Evolutionary conservation across 345 rosid genomes (phyloP).

Genomic region (Gynandropsis gynandra): DNA sequence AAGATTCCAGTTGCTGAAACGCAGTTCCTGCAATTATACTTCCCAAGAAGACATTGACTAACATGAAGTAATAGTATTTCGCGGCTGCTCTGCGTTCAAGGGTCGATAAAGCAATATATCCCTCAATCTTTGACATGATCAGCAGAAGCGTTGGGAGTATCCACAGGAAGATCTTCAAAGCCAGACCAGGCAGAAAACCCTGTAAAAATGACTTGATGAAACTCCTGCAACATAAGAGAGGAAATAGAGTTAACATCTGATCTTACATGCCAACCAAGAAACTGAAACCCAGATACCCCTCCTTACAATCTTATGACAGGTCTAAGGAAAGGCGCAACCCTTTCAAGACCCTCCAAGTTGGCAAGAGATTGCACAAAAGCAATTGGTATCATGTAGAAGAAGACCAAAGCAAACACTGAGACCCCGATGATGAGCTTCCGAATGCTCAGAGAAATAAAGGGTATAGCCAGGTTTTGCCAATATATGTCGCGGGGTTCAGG

Average conservation of each 20-base stretch:
- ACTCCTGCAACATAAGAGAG: conserved; percentile 43
- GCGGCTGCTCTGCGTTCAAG: conserved; percentile 83
- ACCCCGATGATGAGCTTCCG: conserved; percentile 65
- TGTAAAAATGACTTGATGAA: conserved; percentile 94
- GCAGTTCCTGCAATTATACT: conserved; percentile 93
- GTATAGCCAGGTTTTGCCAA: conserved; percentile 90
- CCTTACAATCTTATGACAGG: conserved; percentile 92
- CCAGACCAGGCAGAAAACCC: conserved; percentile 95
- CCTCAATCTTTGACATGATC: conserved; percentile 95
- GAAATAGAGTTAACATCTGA: conserved; percentile 11
- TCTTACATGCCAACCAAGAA: neutral
- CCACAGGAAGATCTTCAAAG: conserved; percentile 73
- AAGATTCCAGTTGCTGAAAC: conserved; percentile 76
- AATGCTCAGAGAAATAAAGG: conserved; percentile 75
- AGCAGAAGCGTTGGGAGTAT: conserved; percentile 67
- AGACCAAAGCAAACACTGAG: conserved; percentile 73
- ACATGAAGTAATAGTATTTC: conserved; percentile 87
- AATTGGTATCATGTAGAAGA: conserved; percentile 98
- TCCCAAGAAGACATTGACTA: conserved; percentile 96
- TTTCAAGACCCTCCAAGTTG: conserved; percentile 80
- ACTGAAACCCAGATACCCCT: neutral
- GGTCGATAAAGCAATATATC: conserved; percentile 67
- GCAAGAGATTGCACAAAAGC: conserved; percentile 99
- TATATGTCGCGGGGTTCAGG: conserved; percentile 97
- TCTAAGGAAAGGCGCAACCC: conserved; percentile 89